Conservation (phyloP, 495 filamentous ascomycete species). For the Lichina pygmaea region DNA sequence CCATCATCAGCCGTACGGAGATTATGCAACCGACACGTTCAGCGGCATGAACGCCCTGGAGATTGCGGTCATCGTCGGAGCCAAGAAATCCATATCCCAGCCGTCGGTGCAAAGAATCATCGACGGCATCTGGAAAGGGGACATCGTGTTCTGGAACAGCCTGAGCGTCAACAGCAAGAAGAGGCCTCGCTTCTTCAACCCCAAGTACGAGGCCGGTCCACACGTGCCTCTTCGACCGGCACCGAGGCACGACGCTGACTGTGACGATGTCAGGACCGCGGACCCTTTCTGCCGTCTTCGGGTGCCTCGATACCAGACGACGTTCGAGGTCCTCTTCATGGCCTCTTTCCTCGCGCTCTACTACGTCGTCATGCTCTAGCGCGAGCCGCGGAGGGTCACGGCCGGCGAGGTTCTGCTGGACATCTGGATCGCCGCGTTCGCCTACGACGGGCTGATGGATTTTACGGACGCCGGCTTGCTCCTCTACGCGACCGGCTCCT, state of each 20-base stretch:
- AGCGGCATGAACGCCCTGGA: slow-evolving; percentile 65
- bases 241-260: not conserved
- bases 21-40: slow-evolving; percentile 28
- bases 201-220: slow-evolving; percentile 10
- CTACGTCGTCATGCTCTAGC: slow-evolving; percentile 52
- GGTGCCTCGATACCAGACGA: slow-evolving; percentile 78
- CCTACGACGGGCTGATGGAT: slow-evolving; percentile 64
- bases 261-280: slow-evolving; percentile 19
- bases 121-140: slow-evolving; percentile 71
- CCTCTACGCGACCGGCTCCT: slow-evolving; percentile 73
- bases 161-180: slow-evolving; percentile 53
- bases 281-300: slow-evolving; percentile 67
- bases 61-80: slow-evolving; percentile 67
- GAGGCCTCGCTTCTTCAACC: slow-evolving; percentile 58
- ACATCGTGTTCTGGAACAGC: slow-evolving; percentile 79
- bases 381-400: slow-evolving; percentile 21
- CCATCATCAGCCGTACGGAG: slow-evolving; percentile 11
- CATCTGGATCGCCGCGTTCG: slow-evolving; percentile 60
- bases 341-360: slow-evolving; percentile 56
- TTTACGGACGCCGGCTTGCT: slow-evolving; percentile 55
- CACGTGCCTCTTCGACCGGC: not conserved
- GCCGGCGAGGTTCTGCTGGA: slow-evolving; percentile 25
- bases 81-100: slow-evolving; percentile 78
- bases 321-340: slow-evolving; percentile 74
- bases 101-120: slow-evolving; percentile 65